phyloP scores from a whole-genome alignment of 2,329 filamentous ascomycete species.

The Colletotrichum godetiae region DNA sequence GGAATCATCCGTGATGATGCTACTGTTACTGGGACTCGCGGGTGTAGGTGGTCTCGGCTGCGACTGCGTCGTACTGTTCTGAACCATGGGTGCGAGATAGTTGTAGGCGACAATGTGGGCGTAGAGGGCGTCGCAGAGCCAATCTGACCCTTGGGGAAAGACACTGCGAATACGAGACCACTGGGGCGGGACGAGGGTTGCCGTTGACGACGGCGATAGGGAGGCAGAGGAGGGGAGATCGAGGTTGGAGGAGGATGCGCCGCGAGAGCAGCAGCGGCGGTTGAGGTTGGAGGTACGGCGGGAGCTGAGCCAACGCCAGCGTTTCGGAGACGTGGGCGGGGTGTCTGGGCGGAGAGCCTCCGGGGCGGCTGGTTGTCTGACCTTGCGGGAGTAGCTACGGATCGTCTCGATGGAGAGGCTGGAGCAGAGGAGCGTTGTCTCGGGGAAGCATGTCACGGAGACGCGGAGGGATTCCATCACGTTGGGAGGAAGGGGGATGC shows the following conservation, averaged over 20 bases:
- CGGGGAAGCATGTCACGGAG: constrained; percentile 67
- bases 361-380: constrained; percentile 51
- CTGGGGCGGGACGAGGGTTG: constrained; percentile 39
- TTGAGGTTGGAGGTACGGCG: constrained; percentile 12
- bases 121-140: constrained; percentile 69
- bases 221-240: constrained; percentile 11
- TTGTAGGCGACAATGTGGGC: constrained; percentile 70
- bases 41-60: constrained; percentile 12
- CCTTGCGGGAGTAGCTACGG: constrained; percentile 64
- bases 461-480: constrained; percentile 65
- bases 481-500: constrained; percentile 62
- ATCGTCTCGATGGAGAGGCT: constrained; percentile 69
- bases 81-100: constrained; percentile 57
- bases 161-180: constrained; percentile 62
- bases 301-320: constrained; percentile 35
- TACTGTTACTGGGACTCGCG: constrained; percentile 23
- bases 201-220: constrained; percentile 1
- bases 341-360: constrained; percentile 25
- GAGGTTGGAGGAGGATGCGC: constrained; percentile 22
- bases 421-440: constrained; percentile 67
- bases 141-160: constrained; percentile 63
- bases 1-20: constrained; percentile 38
- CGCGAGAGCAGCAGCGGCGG: constrained; percentile 18
- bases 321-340: constrained; percentile 34
- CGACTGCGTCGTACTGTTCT: not conserved